Evolutionary conservation across 2,329 filamentous ascomycete genomes (phyloP), one percentile per base, ranked within the genome.

Genomic region (Neonectria ditissima): DNA sequence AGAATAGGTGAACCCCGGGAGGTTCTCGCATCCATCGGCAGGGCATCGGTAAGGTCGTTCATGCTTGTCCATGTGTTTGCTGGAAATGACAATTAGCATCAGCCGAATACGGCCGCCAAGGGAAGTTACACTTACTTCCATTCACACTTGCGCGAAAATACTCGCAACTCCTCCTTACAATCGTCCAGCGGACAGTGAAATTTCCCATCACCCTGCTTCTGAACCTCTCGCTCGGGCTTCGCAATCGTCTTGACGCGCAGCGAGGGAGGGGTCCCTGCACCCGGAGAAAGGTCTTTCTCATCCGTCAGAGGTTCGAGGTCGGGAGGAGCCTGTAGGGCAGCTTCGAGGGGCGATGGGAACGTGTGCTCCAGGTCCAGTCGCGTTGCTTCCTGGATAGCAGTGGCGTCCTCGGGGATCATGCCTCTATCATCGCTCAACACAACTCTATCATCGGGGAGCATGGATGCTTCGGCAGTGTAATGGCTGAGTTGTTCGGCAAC

Each of bases 41-140:
- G 83, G 85, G 78, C 95, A 98, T 73, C 94, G 92, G 76, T 97
- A 98, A 1, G 95, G 95, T 13, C 95, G 87, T 71, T 97, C 94
- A 77, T 98, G 95, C 78, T 97, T 97, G 81, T 98, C 95, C 94
- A 97, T 97, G 77, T 98, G 95, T 81, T 98, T 97, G 76, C 93
- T 97, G 69, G 7, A 18, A 28, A 32, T 20, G 9, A 10, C 28
- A 30, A 65, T 79, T 69, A 79, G 73, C 67, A 59, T 59, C 51
- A 5, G 34, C 24, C 22, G 16, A 43, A 18, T 4, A 41, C 52
- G 30, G 3, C 62, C 41, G n/a, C 4, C 11, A 60, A n/a, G 16
- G 30, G 4, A 18, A 51, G 37, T 34, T n/a, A 60, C 30, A 86
- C 92, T 87, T 83, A 96, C 93, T 91, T 97, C 93, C 93, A 97